Evolutionary conservation across 2,329 filamentous ascomycete genomes (phyloP).

Genomic region (Neoscytalidium dimidiatum): DNA sequence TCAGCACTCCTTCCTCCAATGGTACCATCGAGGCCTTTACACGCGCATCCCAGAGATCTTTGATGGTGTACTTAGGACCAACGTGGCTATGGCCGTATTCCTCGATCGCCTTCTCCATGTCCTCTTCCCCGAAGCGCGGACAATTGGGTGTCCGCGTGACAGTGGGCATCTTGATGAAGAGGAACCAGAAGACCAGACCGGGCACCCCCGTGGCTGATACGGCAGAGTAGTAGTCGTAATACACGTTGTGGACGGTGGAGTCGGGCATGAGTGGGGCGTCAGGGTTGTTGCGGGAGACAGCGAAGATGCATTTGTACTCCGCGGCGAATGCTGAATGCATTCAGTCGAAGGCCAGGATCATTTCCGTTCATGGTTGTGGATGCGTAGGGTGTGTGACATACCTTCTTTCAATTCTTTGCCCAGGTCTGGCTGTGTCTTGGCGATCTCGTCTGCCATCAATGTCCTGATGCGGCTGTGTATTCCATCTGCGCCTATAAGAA

Average conservation of each 20-base stretch:
- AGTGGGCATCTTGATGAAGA: neutral
- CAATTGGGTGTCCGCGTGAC: neutral
- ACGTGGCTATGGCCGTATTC: slow-evolving; percentile 3
- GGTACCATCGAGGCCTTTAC: neutral
- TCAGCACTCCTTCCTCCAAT: neutral
- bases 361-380: too few species aligned
- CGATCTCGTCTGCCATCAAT: slow-evolving; percentile 7
- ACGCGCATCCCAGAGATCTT: neutral
- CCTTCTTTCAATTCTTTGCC: neutral
- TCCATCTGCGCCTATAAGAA: slow-evolving; percentile 11
- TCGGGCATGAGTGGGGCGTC: neutral
- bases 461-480: slow-evolving; percentile 8
- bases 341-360: too few species aligned
- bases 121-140: slow-evolving; percentile 34
- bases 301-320: neutral
- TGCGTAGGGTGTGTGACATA: too few species aligned
- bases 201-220: slow-evolving; percentile 21
- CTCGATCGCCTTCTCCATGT: slow-evolving; percentile 27
- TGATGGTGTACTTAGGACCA: neutral
- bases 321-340: neutral
- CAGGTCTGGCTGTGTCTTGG: neutral
- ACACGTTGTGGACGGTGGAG: slow-evolving; percentile 21
- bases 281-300: neutral
- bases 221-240: slow-evolving; percentile 19
- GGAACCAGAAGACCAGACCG: neutral